Conservation (phyloP, 192 early-diverging fungal species). For the Podila horticola region DNA sequence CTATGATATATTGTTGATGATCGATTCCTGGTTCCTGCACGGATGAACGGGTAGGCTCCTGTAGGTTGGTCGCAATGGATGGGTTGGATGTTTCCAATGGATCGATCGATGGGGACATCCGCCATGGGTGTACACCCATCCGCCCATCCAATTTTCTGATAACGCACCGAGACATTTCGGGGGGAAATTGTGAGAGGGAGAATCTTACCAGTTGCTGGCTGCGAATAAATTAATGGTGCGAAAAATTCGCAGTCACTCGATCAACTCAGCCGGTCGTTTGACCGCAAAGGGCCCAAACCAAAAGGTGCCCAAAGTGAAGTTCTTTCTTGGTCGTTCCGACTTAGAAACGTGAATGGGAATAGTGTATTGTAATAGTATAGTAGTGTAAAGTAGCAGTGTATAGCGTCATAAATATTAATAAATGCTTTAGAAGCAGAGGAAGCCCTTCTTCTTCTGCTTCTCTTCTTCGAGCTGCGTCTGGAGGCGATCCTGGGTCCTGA, state of each 20-base stretch:
- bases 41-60: neutral
- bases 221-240: slow-evolving; percentile 1
- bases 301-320: neutral
- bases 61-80: neutral
- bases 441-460: slow-evolving; percentile 52
- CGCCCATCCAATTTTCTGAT: neutral
- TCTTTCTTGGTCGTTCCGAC: neutral
- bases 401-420: neutral
- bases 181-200: neutral
- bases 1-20: neutral
- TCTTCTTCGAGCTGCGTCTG: slow-evolving; percentile 37
- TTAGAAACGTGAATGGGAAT: neutral
- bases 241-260: neutral
- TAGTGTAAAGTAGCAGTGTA: neutral
- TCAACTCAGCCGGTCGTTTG: too few species aligned
- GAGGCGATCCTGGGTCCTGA: slow-evolving; percentile 27
- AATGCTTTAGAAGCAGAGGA: slow-evolving; percentile 39
- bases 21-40: neutral
- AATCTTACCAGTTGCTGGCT: neutral
- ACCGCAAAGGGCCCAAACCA: too few species aligned
- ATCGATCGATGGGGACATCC: neutral
- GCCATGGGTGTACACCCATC: neutral
- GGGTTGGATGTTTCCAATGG: neutral
- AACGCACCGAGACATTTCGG: slow-evolving; percentile 7
- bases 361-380: slow-evolving; percentile 7